Evolutionary conservation across 805 yeast genomes (phyloP).

Genomic region (Ogataea chonburiensis): DNA sequence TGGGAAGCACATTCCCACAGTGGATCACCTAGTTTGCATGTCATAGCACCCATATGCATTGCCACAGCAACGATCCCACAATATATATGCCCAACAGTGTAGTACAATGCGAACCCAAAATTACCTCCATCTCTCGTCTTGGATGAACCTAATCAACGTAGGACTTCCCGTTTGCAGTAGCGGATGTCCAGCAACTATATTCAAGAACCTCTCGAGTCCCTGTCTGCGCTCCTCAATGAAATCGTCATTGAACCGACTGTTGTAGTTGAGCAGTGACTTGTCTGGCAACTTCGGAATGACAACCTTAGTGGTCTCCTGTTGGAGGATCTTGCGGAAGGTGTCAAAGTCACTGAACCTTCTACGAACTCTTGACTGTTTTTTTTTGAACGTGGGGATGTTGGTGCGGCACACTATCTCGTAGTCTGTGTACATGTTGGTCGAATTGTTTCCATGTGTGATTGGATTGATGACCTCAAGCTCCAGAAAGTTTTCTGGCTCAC

Average conservation of each 20-base stretch:
- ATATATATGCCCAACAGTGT: no score
- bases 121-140: conserved; percentile 78
- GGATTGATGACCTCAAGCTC: conserved; percentile 89
- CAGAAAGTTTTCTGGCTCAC: conserved; percentile 90
- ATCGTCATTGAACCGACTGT: conserved; percentile 74
- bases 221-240: conserved; percentile 79
- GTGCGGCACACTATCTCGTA: conserved; percentile 89
- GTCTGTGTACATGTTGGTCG: conserved; percentile 72
- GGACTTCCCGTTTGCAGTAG: conserved; percentile 83
- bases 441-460: conserved; percentile 63
- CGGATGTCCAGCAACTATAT: conserved; percentile 88
- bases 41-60: no score
- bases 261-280: conserved; percentile 56
- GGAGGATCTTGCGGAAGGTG: conserved; percentile 67
- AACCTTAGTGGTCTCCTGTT: conserved; percentile 74
- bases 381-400: conserved; percentile 83
- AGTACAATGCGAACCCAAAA: conserved; percentile 3
- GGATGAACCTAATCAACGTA: conserved; percentile 77
- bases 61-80: no score
- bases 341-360: conserved; percentile 91
- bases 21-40: no score
- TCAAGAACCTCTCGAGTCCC: conserved; percentile 78
- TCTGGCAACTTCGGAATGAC: conserved; percentile 88
- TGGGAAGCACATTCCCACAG: no score
- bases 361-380: conserved; percentile 63